phyloP scores from a whole-genome alignment of 2,329 filamentous ascomycete genomes.

The Cladosporium sp. region DNA sequence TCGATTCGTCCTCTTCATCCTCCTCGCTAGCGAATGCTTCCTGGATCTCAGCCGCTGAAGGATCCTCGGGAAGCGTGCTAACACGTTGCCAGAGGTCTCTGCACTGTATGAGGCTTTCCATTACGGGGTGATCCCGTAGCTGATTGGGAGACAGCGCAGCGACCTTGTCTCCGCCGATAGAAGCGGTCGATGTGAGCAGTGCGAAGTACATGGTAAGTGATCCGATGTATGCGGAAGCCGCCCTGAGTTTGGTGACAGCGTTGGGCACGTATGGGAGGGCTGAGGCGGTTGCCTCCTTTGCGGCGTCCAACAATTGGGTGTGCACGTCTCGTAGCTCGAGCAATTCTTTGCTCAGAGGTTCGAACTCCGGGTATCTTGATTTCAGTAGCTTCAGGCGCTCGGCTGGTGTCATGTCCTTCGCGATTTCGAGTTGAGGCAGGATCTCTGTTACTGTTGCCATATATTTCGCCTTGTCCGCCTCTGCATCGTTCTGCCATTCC shows the following conservation, averaged over 20 bases:
- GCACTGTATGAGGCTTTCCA: slow-evolving; percentile 79
- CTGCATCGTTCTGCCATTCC: slow-evolving; percentile 67
- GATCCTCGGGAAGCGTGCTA: slow-evolving; percentile 56
- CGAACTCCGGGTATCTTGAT: slow-evolving; percentile 87
- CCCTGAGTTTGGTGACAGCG: slow-evolving; percentile 66
- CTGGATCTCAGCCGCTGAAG: slow-evolving; percentile 8
- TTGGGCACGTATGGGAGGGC: slow-evolving; percentile 20
- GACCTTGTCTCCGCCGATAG: slow-evolving; percentile 50
- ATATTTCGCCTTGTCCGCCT: slow-evolving; percentile 48
- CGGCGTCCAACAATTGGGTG: slow-evolving; percentile 21
- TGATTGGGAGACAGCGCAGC: slow-evolving; percentile 73
- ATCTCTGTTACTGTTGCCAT: slow-evolving; percentile 67
- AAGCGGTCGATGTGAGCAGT: slow-evolving; percentile 77
- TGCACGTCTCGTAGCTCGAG: slow-evolving; percentile 59
- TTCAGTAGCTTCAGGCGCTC: slow-evolving; percentile 76
- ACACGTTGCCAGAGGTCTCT: slow-evolving; percentile 77
- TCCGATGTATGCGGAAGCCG: slow-evolving; percentile 82
- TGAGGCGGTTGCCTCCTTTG: slow-evolving; percentile 13
- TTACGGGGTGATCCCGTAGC: slow-evolving; percentile 84
- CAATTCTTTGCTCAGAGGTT: slow-evolving; percentile 79
- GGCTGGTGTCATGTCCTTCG: slow-evolving; percentile 72
- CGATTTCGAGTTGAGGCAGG: slow-evolving; percentile 79
- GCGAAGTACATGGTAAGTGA: slow-evolving; percentile 92
- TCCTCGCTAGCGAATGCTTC: slow-evolving; percentile 14
- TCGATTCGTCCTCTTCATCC: background rate